Conservation (phyloP, 257 asterid species). For the Osmanthus fragrans region DNA sequence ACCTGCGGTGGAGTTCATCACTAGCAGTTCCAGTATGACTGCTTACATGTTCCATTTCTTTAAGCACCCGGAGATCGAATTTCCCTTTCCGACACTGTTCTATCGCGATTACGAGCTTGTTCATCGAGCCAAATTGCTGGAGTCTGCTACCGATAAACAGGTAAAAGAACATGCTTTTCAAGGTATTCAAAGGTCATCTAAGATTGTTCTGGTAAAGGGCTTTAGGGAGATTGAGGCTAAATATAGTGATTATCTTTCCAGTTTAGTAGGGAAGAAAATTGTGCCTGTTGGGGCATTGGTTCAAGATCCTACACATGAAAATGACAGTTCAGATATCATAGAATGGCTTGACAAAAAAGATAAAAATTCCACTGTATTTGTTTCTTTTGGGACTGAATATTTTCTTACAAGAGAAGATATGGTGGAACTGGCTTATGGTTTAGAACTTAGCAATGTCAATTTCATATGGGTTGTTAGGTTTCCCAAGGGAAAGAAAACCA, state of each 20-base stretch:
- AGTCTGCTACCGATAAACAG: not conserved
- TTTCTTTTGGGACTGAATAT: conserved; percentile 54
- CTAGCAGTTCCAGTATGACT: conserved; percentile 36
- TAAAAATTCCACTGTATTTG: conserved; percentile 34
- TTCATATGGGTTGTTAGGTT: conserved; percentile 57
- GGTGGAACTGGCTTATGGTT: conserved; percentile 36
- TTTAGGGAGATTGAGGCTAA: conserved; percentile 41
- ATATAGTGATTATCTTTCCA: conserved; percentile 28
- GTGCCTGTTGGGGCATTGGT: conserved; percentile 47
- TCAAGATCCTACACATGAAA: conserved; percentile 25
- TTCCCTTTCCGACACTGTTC: conserved; percentile 24
- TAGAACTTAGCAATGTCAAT: conserved; percentile 41
- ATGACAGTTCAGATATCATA: conserved; percentile 11
- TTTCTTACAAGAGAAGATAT: conserved; percentile 41
- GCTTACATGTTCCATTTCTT: conserved; percentile 33
- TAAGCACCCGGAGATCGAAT: not conserved
- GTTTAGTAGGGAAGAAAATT: conserved; percentile 25
- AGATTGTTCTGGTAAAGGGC: conserved; percentile 43
- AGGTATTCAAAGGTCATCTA: conserved; percentile 19
- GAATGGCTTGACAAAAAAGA: conserved; percentile 39
- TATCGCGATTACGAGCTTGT: conserved; percentile 23
- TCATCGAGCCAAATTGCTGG: conserved; percentile 18
- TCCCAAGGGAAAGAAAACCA: conserved; percentile 29
- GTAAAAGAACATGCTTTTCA: conserved; percentile 15
- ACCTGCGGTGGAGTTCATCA: conserved; percentile 46